Base-by-base conservation (phyloP, 2,329 filamentous ascomycete genomes). In the Fusarium camptoceras region DNA sequence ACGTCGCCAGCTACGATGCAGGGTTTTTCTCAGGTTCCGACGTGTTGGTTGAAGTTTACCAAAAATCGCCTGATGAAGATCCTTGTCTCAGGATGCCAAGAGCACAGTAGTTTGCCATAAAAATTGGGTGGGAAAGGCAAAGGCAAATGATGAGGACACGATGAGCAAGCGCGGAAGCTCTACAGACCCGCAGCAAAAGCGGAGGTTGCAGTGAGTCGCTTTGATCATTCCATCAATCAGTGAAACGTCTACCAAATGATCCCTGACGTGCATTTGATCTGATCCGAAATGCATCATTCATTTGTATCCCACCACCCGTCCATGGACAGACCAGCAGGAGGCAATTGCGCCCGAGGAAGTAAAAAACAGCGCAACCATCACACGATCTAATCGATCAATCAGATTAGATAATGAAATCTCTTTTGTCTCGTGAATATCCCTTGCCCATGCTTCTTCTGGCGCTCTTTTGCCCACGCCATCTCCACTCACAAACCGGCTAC, bases 401-500 rank as follows among this genome's bases (percentile, higher is more conserved):
- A 65, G 70, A 72, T 72, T 73, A 72, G 70, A 72, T 72, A 68
- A 73, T 71, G 53, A 42, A 56, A 70, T 53, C 56, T 59, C 46
- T 55, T 16, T 30, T n/a, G 15, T 16, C 15, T 53, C 49, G 7
- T 48, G 42, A 16, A 31, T 24, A 22, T 39, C 41, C 24, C 47
- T 55, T 25, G 46, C 22, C 49, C 31, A 51, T 51, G 31, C 49
- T 34, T 41, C 31, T 20, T 51, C 24, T 41, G 49, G 31, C n/a
- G 24, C 58, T 46, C 25, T 43, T 41, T 49, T 57, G 30, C 31
- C 51, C 25, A 27, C 27, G 20, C 37, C 53, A 43, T 43, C 69
- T 57, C 62, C 66, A 64, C 62, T 15, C 31, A 55, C 20, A 37
- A 59, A 47, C 42, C 18, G 48, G 48, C 49, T 48, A 63, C 67